Base-by-base conservation (phyloP, 2,329 filamentous ascomycete genomes). In the Xylaria sp. region DNA sequence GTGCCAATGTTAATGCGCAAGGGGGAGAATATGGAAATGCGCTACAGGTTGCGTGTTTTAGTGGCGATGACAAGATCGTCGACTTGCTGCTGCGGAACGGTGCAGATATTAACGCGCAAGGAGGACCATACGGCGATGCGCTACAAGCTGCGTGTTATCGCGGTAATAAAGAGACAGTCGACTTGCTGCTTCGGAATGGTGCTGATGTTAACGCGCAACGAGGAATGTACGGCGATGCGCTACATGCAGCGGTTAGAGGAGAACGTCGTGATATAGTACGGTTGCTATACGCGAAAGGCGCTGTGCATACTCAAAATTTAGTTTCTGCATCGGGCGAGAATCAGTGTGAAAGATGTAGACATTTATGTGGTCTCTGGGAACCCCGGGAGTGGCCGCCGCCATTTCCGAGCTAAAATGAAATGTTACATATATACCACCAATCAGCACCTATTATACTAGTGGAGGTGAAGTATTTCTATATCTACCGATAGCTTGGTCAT, bases 1-100 rank as follows among this genome's bases (percentile, higher is more conserved):
- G 52, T 46, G 52, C 50, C 6, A 15, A 53, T 40, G 31, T 53
- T 28, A 53, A 53, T 40, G 33, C 50, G 6, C n/a, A 38, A 40
- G 33, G 50, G 1, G 50, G 50, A 4, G 8, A 17, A 2, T 33
- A n/a, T 12, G n/a, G 21, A 14, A 25, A 11, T 21, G 55, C 55
- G 14, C 31, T 60, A 11, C 19, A 40, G 4, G 40, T 19, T 3
- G 47, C 57, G 14, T 7, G 0, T 9, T 33, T 0, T 4, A 0
- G 0, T 17, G 9, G 33, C 14, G 3, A 31, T 8, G n/a, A 23
- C 12, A 7, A 42, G n/a, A 40, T 19, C 4, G 23, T 12, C 9
- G 9, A 25, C 5, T 7, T 50, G 28, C 45, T 57, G 14, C n/a
- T 57, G 1, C 23, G 35, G 28, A 33, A 43, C 0, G 58, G 58